These are phyloP conservation scores for Rhizomucor miehei DNA, from an alignment of 371 early-diverging fungal species.

Conservation along the genomic window DNA sequence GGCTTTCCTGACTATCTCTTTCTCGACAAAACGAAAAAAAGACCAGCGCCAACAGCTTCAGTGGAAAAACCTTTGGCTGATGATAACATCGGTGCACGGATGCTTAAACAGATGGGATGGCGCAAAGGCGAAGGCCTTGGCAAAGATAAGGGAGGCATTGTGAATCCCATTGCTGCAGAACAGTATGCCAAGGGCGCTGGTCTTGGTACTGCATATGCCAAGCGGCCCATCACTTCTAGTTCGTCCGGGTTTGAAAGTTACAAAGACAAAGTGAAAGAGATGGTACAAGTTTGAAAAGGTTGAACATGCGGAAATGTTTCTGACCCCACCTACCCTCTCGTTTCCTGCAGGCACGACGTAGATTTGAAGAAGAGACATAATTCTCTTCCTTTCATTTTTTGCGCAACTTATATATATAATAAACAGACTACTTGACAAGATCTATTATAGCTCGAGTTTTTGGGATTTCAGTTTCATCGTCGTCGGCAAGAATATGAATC, in stretches of 20 bases:
- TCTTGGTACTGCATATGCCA: conserved; percentile 23
- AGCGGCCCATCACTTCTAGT: conserved; percentile 2
- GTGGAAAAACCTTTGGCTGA: conserved; percentile 32
- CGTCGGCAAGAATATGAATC: too few species aligned
- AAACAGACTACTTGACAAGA: too few species aligned
- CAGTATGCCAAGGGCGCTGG: conserved; percentile 38
- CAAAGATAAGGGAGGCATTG: conserved; percentile 35
- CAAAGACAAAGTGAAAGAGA: conserved; percentile 20
- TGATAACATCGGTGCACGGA: conserved; percentile 39
- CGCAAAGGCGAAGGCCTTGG: conserved; percentile 44
- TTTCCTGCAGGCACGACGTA: background rate
- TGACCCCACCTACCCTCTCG: background rate
- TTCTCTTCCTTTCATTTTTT: background rate
- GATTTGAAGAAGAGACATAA: background rate
- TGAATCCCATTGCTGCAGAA: conserved; percentile 41
- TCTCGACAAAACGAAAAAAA: conserved; percentile 1
- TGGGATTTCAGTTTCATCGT: too few species aligned
- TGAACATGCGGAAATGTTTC: background rate
- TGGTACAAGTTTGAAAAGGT: conserved; percentile 5
- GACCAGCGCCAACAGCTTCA: conserved; percentile 17
- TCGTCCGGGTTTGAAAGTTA: conserved; percentile 11
- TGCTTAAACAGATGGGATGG: conserved; percentile 48
- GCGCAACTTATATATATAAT: too few species aligned
- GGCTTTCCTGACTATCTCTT: too few species aligned
- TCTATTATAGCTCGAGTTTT: too few species aligned